Base-by-base conservation (phyloP, 2,329 filamentous ascomycete species). In the Magnaporthales sp. region DNA sequence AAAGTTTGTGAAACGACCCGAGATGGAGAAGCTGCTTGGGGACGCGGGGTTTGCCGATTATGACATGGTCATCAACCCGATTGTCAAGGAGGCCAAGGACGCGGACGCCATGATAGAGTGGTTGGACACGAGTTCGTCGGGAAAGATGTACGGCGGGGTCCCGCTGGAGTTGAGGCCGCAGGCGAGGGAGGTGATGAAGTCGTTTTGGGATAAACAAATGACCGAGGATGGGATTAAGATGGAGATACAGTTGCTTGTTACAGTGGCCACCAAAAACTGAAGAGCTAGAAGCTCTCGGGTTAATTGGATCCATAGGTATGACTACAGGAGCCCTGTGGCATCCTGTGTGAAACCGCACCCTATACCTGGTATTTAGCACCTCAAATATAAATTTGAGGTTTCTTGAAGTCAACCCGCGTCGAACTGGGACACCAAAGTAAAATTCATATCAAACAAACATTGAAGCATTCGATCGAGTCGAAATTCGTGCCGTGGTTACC, bases 41-140 rank as follows among this genome's bases (percentile, higher is more conserved):
- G 72, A 62, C 9, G 74, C 68, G 6, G 75, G 77, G 2, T 76
- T 75, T 64, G n/a, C n/a, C 10, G 10, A 62, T 4, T 71, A 70
- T 13, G 67, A 69, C 10, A 69, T 74, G 29, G 66, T 70, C 51
- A 67, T 69, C 51, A 75, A 72, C 61, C 71, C 58, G 15, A 72
- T 75, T 24, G 66, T 72, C 66, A 74, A 74, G 62, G 19, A 31
- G 32, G 62, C 30, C 10, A 24, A 7, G 11, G 31, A 64, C 22
- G 68, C 63, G 3, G 71, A 71, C 6, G 72, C 65, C 19, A 75
- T 75, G 74, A 68, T 75, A 46, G 70, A 74, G 4, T 75, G 74
- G 74, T 26, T 75, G 61, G 73, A 74, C 66, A 73, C 72, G 5
- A 75, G 74, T 66, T 74, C 73, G 26, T 75, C 74, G 4, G 74